Evolutionary conservation across 768 basidiomycete species (phyloP), one percentile per base, ranked within the genome.

Genomic region (Strobilomyces echinocephalus): DNA sequence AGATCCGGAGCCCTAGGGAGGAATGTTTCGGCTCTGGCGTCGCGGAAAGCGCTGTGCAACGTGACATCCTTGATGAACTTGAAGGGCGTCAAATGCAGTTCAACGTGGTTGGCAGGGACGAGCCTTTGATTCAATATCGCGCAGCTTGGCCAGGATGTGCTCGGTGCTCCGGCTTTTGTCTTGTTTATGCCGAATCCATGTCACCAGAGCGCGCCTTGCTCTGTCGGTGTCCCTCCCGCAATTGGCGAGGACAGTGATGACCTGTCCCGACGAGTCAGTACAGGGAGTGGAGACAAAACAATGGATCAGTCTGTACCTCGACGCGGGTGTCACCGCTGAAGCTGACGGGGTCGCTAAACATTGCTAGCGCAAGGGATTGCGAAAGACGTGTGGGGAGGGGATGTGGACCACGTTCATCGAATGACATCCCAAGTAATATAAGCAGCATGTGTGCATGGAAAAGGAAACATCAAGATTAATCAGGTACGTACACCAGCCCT

Each of bases 191-290:
- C 50, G 53, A 40, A 69, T 71, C 62, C 66, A 69, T 0, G 53
- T 66, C 7, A 71, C 66, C 1, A 69, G 47, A 18, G 68, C 68
- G 12, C 60, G 60, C 39, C 60, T 60, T 14, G 68, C 68, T 38
- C 12, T 60, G 38, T 55, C 58, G 7, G 58, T 66, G 50, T 69
- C 69, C 31, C 57, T 55, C 8, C 68, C 68, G 44, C 68, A 69
- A 18, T 71, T 71, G 2, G 68, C 68, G n/a, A 69, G 55, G 26
- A 69, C 68, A 8, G 68, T 14, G 46, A 71, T 62, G 52, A 69
- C 68, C 68, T 69, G 35, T 59, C 26, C 8, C 9, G 39, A 24
- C 21, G 49, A 16, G 12, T 61, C n/a, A 54, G 24, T 12, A 47
- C 21, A 11, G 9, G 6, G 2, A 36, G 10, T 21, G 21, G 11